Conservation (phyloP, 306 rosid genomes). For the Vigna hirtella region DNA sequence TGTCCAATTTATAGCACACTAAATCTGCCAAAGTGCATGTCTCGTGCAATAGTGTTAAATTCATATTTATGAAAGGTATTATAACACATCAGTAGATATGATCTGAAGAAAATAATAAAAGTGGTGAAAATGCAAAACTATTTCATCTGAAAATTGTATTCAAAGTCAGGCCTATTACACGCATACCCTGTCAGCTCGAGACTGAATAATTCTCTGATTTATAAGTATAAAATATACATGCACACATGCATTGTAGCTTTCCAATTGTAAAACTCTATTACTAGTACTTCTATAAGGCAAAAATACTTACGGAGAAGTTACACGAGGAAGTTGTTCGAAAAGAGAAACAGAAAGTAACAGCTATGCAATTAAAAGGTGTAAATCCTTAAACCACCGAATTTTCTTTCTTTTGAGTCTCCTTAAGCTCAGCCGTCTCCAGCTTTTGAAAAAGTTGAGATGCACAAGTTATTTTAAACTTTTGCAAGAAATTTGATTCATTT, state of each 20-base stretch:
- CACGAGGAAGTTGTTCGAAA: not conserved
- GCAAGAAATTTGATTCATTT: not conserved
- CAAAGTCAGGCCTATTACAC: conserved; percentile 13
- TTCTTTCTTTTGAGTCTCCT: not conserved
- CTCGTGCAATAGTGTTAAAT: conserved; percentile 16
- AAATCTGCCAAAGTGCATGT: conserved; percentile 37
- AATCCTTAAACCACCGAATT: not conserved
- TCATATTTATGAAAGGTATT: conserved; percentile 14
- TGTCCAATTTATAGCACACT: conserved; percentile 21
- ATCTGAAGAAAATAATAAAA: conserved; percentile 12
- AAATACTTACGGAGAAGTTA: not conserved
- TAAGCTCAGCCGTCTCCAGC: not conserved
- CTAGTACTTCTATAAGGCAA: not conserved
- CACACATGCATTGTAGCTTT: not conserved
- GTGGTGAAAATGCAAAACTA: conserved; percentile 35
- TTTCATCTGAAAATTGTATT: conserved; percentile 11
- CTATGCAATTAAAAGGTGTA: not conserved
- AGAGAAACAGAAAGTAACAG: not conserved
- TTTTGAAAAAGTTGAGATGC: not conserved
- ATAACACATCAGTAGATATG: conserved; percentile 9
- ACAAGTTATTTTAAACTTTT: not conserved
- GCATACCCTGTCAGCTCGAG: conserved; percentile 27
- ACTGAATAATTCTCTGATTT: not conserved
- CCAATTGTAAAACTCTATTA: not conserved
- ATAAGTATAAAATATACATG: not conserved